phyloP scores from a whole-genome alignment of 768 basidiomycete species.

The Mycena rosella region DNA sequence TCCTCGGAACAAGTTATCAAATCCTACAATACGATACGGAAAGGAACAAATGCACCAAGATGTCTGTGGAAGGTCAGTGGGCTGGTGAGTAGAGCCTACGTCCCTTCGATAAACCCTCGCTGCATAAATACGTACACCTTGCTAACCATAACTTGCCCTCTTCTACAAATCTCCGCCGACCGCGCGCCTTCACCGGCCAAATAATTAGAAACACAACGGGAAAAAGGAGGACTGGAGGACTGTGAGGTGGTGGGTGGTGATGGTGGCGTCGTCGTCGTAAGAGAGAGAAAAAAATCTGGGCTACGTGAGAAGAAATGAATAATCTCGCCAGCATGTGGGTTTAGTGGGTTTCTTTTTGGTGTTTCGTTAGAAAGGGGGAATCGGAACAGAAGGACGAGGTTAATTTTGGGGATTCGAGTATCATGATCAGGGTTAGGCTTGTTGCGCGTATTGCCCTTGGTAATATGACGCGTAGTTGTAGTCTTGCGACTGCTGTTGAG shows the following conservation, averaged over 20 bases:
- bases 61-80: slow-evolving; percentile 42
- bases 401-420: slow-evolving; percentile 39
- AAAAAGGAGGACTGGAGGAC: slow-evolving; percentile 14
- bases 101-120: slow-evolving; percentile 37
- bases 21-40: slow-evolving; percentile 36
- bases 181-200: slow-evolving; percentile 14
- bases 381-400: slow-evolving; percentile 45
- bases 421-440: slow-evolving; percentile 49
- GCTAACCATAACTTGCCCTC: slow-evolving; percentile 18
- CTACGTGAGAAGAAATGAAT: slow-evolving; percentile 38
- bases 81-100: slow-evolving; percentile 41
- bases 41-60: slow-evolving; percentile 24
- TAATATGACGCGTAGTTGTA: slow-evolving; percentile 92
- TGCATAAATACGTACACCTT: slow-evolving; percentile 39
- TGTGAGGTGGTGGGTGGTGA: slow-evolving; percentile 22
- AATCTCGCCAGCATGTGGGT: slow-evolving; percentile 48
- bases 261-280: slow-evolving; percentile 17
- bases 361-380: slow-evolving; percentile 59
- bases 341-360: slow-evolving; percentile 55
- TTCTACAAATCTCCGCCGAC: slow-evolving; percentile 24
- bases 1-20: slow-evolving; percentile 7
- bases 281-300: slow-evolving; percentile 31
- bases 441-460: slow-evolving; percentile 88
- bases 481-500: slow-evolving; percentile 71
- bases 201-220: slow-evolving; percentile 13